These are phyloP conservation scores for Prinsepia uniflora DNA, from an alignment of 306 rosid genomes.

Conservation along the genomic window DNA sequence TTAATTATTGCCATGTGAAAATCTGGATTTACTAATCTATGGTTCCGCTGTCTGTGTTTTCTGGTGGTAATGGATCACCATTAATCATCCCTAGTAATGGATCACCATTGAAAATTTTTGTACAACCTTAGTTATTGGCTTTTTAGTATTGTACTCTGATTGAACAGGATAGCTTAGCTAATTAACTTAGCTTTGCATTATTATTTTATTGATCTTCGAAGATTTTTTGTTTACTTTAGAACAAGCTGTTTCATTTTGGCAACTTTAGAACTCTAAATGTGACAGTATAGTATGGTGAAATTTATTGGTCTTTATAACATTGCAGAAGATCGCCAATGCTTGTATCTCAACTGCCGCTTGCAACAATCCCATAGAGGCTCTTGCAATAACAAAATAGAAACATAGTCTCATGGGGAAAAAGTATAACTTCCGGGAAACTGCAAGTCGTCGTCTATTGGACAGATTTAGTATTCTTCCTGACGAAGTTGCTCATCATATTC, in stretches of 20 bases:
- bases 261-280: too few relatives aligned
- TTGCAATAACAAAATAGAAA: background rate
- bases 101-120: too few relatives aligned
- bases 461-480: background rate
- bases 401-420: background rate
- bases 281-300: background rate
- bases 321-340: background rate
- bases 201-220: too few relatives aligned
- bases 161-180: too few relatives aligned
- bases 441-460: background rate
- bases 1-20: too few relatives aligned
- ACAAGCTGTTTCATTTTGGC: background rate
- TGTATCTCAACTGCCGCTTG: background rate
- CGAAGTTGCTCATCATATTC: background rate
- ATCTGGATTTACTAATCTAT: too few relatives aligned
- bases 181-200: background rate
- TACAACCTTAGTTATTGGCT: too few relatives aligned
- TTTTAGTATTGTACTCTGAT: too few relatives aligned
- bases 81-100: too few relatives aligned
- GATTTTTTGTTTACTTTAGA: background rate
- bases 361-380: background rate
- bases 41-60: too few relatives aligned
- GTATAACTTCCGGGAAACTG: background rate
- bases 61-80: too few relatives aligned
- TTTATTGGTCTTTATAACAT: background rate